Conservation (phyloP, 345 rosid genomes). For the Cardamine chenopodiifolia region DNA sequence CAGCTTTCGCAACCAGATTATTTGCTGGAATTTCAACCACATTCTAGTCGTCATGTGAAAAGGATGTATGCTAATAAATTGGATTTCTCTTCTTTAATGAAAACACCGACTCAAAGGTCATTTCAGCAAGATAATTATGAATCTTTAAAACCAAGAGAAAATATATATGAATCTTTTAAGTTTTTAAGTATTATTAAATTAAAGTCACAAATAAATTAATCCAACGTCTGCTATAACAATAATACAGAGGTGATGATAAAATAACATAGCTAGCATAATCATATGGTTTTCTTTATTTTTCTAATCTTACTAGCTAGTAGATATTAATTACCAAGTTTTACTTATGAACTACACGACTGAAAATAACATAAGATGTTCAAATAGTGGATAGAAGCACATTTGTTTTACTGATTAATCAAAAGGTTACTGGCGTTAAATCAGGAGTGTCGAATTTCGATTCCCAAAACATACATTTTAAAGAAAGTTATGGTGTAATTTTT, state of each 20-base stretch:
- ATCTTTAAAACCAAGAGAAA: background rate
- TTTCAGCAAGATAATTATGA: conserved; percentile 7
- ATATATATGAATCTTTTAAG: background rate
- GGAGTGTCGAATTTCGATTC: background rate
- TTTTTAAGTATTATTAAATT: background rate
- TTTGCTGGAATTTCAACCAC: background rate
- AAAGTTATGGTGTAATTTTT: too few relatives aligned
- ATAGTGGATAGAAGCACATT: background rate
- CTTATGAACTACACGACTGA: background rate
- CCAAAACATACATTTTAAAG: background rate
- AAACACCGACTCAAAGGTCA: conserved; percentile 14
- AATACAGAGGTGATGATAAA: background rate
- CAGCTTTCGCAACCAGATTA: conserved; percentile 21
- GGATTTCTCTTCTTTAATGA: background rate
- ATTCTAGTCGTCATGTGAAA: background rate
- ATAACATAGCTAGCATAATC: background rate
- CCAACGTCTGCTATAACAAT: background rate
- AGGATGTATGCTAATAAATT: conserved; percentile 22
- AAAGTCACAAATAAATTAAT: background rate
- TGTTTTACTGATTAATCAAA: background rate
- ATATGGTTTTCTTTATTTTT: background rate
- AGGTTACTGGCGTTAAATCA: background rate
- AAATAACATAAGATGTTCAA: background rate
- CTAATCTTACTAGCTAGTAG: background rate
- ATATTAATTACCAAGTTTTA: background rate